These are phyloP conservation scores for Saccharomyces hybrid DNA, from an alignment of 1,139 yeast genomes.

Conservation along the genomic window DNA sequence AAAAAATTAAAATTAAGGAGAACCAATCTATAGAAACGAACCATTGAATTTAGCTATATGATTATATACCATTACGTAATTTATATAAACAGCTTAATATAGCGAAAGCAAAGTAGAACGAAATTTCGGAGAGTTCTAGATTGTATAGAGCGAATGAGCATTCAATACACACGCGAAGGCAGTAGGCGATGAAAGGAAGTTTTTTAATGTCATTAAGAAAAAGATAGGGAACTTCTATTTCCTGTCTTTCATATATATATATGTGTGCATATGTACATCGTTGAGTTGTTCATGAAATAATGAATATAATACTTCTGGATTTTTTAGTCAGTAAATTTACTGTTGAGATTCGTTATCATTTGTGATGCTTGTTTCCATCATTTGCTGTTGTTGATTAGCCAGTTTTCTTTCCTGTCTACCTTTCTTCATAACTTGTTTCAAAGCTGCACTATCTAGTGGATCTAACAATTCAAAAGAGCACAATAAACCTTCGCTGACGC, in stretches of 20 bases:
- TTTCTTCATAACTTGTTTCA: slow-evolving; percentile 86
- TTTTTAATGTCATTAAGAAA: background rate
- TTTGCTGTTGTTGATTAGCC: slow-evolving; percentile 38
- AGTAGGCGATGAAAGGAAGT: background rate
- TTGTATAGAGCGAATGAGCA: background rate
- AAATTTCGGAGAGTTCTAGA: background rate
- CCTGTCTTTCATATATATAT: background rate
- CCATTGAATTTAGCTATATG: background rate
- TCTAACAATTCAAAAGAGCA: slow-evolving; percentile 90
- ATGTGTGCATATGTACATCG: background rate
- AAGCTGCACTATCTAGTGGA: slow-evolving; percentile 87
- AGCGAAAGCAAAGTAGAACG: background rate
- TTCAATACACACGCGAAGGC: background rate
- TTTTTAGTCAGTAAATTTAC: slow-evolving; percentile 1
- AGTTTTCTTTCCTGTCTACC: slow-evolving; percentile 71
- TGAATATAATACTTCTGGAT: background rate
- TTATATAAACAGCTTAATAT: background rate
- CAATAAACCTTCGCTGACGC: slow-evolving; percentile 83
- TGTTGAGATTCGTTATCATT: background rate
- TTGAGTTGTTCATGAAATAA: background rate
- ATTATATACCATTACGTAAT: background rate
- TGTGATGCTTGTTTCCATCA: background rate
- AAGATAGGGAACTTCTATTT: background rate
- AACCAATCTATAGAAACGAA: background rate
- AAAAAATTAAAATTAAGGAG: background rate